Conservation (phyloP, 2,329 filamentous ascomycete genomes). For the Colletotrichum sp. region DNA sequence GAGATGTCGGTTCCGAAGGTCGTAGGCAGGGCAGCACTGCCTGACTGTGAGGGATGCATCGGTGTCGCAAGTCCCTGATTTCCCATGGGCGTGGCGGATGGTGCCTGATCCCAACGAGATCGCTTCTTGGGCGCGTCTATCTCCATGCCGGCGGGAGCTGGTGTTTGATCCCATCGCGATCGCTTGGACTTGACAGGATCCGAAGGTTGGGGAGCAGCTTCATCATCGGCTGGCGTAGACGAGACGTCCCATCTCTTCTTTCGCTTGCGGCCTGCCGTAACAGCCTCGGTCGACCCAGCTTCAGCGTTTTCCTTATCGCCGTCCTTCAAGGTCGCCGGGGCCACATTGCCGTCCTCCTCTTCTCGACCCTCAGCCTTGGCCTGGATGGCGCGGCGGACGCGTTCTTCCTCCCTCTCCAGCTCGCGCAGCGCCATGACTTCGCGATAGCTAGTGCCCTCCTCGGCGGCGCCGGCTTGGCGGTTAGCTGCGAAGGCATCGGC, state of each 20-base stretch:
- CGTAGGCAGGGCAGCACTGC: conserved; percentile 54
- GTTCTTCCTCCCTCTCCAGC: conserved; percentile 90
- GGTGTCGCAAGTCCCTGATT: conserved; percentile 79
- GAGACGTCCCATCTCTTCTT: conserved; percentile 95
- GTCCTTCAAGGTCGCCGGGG: conserved; percentile 77
- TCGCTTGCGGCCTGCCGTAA: conserved; percentile 73
- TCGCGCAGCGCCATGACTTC: conserved; percentile 92
- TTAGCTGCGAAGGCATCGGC: conserved; percentile 86
- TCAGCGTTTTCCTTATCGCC: conserved; percentile 77
- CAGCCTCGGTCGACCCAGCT: conserved; percentile 69
- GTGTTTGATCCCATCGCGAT: conserved; percentile 88
- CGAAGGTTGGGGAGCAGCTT: conserved; percentile 50
- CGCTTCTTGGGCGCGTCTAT: conserved; percentile 73
- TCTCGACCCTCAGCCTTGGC: conserved; percentile 69
- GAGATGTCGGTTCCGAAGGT: conserved; percentile 84
- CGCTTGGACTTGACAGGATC: conserved; percentile 71
- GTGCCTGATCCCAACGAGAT: conserved; percentile 92
- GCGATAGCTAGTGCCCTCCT: conserved; percentile 82
- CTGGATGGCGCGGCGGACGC: conserved; percentile 80
- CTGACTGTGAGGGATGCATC: conserved; percentile 72
- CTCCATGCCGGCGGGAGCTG: conserved; percentile 54
- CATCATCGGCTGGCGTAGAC: conserved; percentile 59
- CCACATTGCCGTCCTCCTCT: conserved; percentile 61
- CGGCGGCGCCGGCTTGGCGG: conserved; percentile 67
- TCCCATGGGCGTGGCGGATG: conserved; percentile 77